Evolutionary conservation across 371 early-diverging fungal genomes (phyloP), one percentile per base, ranked within the genome.

Genomic region (Mucor racemosus): DNA sequence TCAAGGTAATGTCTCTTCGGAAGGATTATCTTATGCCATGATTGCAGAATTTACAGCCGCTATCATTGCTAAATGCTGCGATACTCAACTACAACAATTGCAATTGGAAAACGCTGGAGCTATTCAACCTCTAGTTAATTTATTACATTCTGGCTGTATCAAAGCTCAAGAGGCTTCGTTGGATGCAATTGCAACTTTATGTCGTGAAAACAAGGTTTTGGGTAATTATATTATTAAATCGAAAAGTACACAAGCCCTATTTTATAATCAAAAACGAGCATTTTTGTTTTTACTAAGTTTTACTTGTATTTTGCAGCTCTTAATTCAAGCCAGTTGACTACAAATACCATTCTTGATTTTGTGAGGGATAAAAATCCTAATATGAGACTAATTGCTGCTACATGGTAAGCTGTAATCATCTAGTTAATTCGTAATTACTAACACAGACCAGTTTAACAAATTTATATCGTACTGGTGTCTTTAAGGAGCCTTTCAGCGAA

Each of bases 81-180:
- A 88, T 60, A 86, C 87, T 13, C 71, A 69, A 7, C 81, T 84
- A 13, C 87, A 89, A 48, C 93, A 92, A 65, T 69, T 78, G 60
- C 80, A 81, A 19, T 77, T 93, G 38, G 87, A 88, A 9, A 68
- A 71, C 1, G 80, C 84, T 19, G 91, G 90, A 9, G 88, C 86
- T 0, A 77, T 92, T 39, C 83, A 86, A 33, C 75, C 84, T 7
- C 71, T 93, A 9, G 76, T 91, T 58, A 83, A 81, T 11, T 69
- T 92, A 54, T 76, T 92, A 17, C 76, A 82, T 53, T 84, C 88
- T 6, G 85, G 85, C 0, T 78, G 79, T 60, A 72, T 82, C 48
- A 86, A 86, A 79, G 86, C 90, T 4, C 93, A 93, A 69, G 93
- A 93, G 69, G 90, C 94, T 5, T 91, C 92, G 4, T 73, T 94